Percentiles rank a stretch among this genome's conserved stretches.
Conservation (phyloP, 805 yeast species). For the Saturnispora quitensis region DNA sequence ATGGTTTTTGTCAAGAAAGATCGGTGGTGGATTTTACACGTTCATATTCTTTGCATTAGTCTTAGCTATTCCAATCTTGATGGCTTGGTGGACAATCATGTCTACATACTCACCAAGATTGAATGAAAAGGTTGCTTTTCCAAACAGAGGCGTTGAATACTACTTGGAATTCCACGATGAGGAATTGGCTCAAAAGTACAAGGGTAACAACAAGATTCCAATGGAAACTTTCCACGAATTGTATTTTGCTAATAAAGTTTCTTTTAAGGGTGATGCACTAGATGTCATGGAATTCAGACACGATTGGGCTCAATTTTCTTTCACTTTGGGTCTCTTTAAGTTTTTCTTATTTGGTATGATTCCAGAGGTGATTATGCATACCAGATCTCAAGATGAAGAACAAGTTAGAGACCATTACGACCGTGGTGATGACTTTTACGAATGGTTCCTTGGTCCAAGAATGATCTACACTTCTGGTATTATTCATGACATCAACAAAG, state of each 20-base stretch:
- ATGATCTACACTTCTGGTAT: conserved; percentile 90
- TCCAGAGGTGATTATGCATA: conserved; percentile 88
- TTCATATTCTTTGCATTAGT: conserved; percentile 52
- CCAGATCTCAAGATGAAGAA: conserved; percentile 91
- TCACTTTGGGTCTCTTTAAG: conserved; percentile 68
- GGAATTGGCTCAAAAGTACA: conserved; percentile 56
- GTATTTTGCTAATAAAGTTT: conserved; percentile 74
- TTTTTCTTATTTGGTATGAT: conserved; percentile 81
- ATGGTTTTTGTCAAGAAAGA: conserved; percentile 46
- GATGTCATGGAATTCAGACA: conserved; percentile 81
- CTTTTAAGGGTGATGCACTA: conserved; percentile 79
- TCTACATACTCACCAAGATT: conserved; percentile 75
- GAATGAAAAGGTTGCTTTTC: conserved; percentile 67
- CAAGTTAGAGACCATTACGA: conserved; percentile 94
- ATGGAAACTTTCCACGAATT: conserved; percentile 88
- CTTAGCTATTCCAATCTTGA: conserved; percentile 57
- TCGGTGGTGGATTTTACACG: conserved; percentile 63
- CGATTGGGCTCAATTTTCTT: conserved; percentile 81
- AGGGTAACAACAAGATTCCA: conserved; percentile 71
- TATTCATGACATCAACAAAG: conserved; percentile 57
- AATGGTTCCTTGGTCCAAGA: conserved; percentile 91
- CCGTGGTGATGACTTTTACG: conserved; percentile 91
- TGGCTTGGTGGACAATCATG: conserved; percentile 74
- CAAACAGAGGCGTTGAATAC: conserved; percentile 67
- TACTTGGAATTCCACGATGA: conserved; percentile 77